Percentiles rank a stretch among this genome's conserved stretches.
phyloP scores from a whole-genome alignment of 2,329 filamentous ascomycete species.

The Hypoxylon sp. region DNA sequence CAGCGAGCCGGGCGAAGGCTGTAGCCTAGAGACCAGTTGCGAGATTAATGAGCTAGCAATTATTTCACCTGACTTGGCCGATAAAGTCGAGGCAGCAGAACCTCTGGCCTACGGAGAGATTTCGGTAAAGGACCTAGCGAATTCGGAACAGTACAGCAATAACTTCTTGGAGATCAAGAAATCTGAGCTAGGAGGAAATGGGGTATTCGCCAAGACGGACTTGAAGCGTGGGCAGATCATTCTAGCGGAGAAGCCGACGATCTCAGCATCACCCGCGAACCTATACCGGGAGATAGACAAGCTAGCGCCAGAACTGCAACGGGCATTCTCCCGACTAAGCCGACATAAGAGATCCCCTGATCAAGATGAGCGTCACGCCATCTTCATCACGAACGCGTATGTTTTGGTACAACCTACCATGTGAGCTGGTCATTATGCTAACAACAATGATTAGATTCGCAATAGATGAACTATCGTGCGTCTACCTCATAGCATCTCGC shows the following conservation, averaged over 20 bases:
- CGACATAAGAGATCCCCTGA: constrained; percentile 50
- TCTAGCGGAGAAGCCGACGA: constrained; percentile 60
- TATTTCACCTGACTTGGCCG: background rate
- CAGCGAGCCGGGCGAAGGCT: background rate
- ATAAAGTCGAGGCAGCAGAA: background rate
- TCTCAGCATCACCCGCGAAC: constrained; percentile 51
- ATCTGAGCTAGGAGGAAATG: constrained; percentile 61
- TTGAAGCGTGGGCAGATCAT: constrained; percentile 58
- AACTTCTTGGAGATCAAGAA: constrained; percentile 57
- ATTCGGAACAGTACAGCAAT: constrained; percentile 52
- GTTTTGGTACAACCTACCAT: constrained; percentile 27
- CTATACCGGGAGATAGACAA: constrained; percentile 55
- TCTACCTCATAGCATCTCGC: constrained; percentile 66
- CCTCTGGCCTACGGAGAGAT: constrained; percentile 15
- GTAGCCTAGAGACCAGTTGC: background rate
- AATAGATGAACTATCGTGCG: constrained; percentile 49
- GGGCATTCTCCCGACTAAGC: constrained; percentile 57
- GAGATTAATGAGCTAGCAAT: background rate
- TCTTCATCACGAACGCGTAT: constrained; percentile 64
- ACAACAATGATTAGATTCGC: constrained; percentile 25
- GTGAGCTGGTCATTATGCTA: background rate
- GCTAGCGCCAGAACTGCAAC: constrained; percentile 51
- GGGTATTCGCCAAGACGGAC: constrained; percentile 60
- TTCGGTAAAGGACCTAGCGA: constrained; percentile 7
- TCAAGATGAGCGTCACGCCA: constrained; percentile 53